These are phyloP conservation scores for Pyrenula aspistea DNA, from an alignment of 495 filamentous ascomycete species.

Conservation along the genomic window DNA sequence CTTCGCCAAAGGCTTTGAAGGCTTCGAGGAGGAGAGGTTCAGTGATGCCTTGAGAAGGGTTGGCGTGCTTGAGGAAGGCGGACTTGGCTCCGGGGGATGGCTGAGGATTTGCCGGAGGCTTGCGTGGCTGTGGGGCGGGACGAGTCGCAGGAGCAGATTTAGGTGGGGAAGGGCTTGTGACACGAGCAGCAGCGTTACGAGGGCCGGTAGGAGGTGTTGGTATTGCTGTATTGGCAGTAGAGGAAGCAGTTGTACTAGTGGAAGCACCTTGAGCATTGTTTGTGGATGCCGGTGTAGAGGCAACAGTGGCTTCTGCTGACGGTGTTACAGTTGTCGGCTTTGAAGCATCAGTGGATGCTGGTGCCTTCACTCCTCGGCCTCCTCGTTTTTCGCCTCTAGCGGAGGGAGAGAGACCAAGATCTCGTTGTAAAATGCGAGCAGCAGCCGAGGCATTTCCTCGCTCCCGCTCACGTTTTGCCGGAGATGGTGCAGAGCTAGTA, in stretches of 20 bases:
- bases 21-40: slow-evolving; percentile 62
- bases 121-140: slow-evolving; percentile 17
- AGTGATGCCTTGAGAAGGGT: slow-evolving; percentile 81
- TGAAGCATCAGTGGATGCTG: slow-evolving; percentile 15
- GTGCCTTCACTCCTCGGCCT: slow-evolving; percentile 16
- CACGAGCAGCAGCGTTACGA: slow-evolving; percentile 3
- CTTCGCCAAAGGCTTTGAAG: slow-evolving; percentile 55
- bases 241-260: slow-evolving; percentile 12
- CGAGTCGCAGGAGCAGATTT: slow-evolving; percentile 18
- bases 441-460: slow-evolving; percentile 65
- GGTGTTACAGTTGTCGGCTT: slow-evolving; percentile 9
- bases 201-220: slow-evolving; percentile 17
- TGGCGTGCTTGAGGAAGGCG: slow-evolving; percentile 90
- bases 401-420: slow-evolving; percentile 68
- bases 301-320: slow-evolving; percentile 12
- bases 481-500: slow-evolving; percentile 14
- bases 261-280: slow-evolving; percentile 5
- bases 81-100: slow-evolving; percentile 47
- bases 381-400: slow-evolving; percentile 31
- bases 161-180: slow-evolving; percentile 11
- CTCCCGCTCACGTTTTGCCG: slow-evolving; percentile 42
- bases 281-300: slow-evolving; percentile 7
- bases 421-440: slow-evolving; percentile 78
- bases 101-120: slow-evolving; percentile 22
- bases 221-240: slow-evolving; percentile 12